Conservation (phyloP, 129 eudicot genomes). For the Arctium minus region DNA sequence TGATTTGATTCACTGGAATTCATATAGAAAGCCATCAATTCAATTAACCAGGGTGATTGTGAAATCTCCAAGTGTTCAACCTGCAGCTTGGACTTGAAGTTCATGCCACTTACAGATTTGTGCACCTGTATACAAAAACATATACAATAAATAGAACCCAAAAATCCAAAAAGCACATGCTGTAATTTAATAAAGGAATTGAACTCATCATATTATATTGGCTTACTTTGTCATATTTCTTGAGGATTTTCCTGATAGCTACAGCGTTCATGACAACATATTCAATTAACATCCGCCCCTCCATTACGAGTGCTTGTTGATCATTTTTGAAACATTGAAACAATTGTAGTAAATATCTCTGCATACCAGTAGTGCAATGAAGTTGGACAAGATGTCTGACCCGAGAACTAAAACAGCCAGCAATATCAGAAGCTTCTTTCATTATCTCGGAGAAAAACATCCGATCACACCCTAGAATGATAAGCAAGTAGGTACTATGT, state of each 20-base stretch:
- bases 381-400: conserved; percentile 49
- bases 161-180: not conserved
- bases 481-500: not conserved
- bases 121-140: conserved; percentile 44
- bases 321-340: conserved; percentile 41
- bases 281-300: conserved; percentile 46
- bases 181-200: not conserved
- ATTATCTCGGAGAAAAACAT: conserved; percentile 50
- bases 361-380: conserved; percentile 39
- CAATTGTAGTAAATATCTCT: conserved; percentile 28
- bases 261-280: conserved; percentile 53
- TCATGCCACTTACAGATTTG: conserved; percentile 49
- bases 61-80: conserved; percentile 49
- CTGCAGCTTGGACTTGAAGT: conserved; percentile 48
- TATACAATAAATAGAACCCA: not conserved
- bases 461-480: conserved; percentile 34
- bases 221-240: conserved; percentile 66
- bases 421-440: conserved; percentile 57
- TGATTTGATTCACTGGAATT: conserved; percentile 35
- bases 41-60: conserved; percentile 63
- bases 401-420: conserved; percentile 49
- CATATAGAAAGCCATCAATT: conserved; percentile 55
- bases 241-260: conserved; percentile 52
- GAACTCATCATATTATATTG: not conserved
- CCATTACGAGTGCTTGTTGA: conserved; percentile 39